Evolutionary conservation across 2,329 filamentous ascomycete genomes (phyloP), one percentile per base, ranked within the genome.

Genomic region (Zelopaecilomyces penicillatus): DNA sequence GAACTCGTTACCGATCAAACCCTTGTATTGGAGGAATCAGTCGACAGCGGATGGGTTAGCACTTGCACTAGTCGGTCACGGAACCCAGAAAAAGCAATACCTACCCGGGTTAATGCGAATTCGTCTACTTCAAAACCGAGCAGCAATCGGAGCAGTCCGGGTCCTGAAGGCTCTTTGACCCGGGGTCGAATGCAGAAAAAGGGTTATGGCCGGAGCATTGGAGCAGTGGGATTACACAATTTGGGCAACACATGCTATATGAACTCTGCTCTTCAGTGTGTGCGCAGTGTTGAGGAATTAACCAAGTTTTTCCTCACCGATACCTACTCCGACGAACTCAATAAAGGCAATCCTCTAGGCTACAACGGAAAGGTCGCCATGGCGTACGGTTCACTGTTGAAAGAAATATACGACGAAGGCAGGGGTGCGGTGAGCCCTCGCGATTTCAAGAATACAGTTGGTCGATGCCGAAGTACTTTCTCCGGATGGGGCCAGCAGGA

Each of bases 201-300:
- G 52, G 82, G 80, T 53, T 78, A 81, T 34, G 85, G 85, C 7
- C 80, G 82, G 50, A 78, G 80, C 9, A 66, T 81, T 31, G 93
- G 93, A 30, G 84, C 83, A 35, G 85, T 90, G 36, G 93, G 93
- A 31, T 70, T 98, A 42, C 81, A 79, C 51, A 98, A 98, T 58
- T 70, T 98, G 10, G 93, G 93, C 40, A 98, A 98, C 58, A 97
- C 93, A 0, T 98, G 93, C 66, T 98, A 98, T 68, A 96, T 97
- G 90, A 97, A 97, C 65, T 95, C 91, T 26, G 93, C 93, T 7
- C 72, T 97, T 44, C 93, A 98, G 62, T 98, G 93, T 62, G 80
- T 98, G 42, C 82, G 91, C 41, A 94, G 87, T 55, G 89, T 96
- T 0, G 87, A 95, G 59, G 93, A 98, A 64, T 69, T 98, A 51